These are phyloP conservation scores for Colletotrichum filicis DNA, from an alignment of 2,329 filamentous ascomycete species.

Conservation along the genomic window DNA sequence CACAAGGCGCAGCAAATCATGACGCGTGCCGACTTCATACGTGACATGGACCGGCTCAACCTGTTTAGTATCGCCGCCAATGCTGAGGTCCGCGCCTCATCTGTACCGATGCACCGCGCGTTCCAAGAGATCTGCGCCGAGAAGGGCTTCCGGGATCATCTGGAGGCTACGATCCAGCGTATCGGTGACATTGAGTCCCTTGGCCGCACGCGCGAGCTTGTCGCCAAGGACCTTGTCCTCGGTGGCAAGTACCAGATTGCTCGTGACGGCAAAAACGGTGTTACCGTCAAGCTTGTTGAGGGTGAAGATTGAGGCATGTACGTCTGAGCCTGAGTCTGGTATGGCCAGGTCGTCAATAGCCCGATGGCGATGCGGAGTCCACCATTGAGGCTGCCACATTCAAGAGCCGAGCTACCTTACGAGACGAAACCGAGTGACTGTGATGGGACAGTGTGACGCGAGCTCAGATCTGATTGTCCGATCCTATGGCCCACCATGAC, in stretches of 20 bases:
- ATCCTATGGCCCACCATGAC: neutral
- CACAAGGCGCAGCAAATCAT: conserved; percentile 91
- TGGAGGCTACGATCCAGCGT: conserved; percentile 67
- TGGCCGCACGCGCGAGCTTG: conserved; percentile 91
- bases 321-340: neutral
- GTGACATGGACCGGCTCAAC: conserved; percentile 91
- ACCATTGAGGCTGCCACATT: neutral
- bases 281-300: conserved; percentile 56
- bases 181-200: conserved; percentile 95
- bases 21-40: conserved; percentile 95
- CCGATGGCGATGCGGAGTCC: neutral
- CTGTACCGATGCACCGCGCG: conserved; percentile 94
- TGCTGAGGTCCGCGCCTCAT: conserved; percentile 90
- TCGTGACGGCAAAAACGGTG: conserved; percentile 49
- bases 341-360: neutral
- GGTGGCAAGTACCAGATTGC: conserved; percentile 81
- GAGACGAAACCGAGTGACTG: neutral
- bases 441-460: neutral
- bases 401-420: too few relatives aligned
- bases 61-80: conserved; percentile 92
- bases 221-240: conserved; percentile 92
- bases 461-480: neutral
- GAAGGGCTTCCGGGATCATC: conserved; percentile 62
- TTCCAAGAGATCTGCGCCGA: conserved; percentile 85
- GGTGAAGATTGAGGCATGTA: conserved; percentile 46